Evolutionary conservation across 2,329 filamentous ascomycete species (phyloP), one percentile per base, ranked within the genome.

Genomic region (Arthrobotrys sinensis): DNA sequence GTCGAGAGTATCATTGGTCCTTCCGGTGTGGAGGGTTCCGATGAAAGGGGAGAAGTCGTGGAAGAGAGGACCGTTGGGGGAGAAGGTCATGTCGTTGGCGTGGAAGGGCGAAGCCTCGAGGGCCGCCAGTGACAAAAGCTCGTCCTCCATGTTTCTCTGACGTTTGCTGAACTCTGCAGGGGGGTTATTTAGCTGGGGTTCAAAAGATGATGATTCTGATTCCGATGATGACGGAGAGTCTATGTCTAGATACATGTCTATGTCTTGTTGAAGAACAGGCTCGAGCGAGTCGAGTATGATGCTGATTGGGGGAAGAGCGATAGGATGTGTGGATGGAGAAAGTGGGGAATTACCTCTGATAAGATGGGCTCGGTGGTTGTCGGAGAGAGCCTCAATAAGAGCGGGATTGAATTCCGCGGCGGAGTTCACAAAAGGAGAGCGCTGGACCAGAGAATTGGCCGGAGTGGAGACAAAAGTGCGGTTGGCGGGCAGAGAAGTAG

Each of bases 71-170:
- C 60, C 60, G 38, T 77, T 77, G 12, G 73, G 73, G 34, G 73
- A 77, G 66, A 77, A 77, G 57, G 73, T 77, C 73, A 77, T 77
- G 52, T 77, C 73, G 66, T 77, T 71, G 66, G 66, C 73, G 21
- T 66, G 73, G 34, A 71, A 68, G n/a, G 73, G 73, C 50, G 73
- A 77, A 50, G 66, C 73, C 73, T 77, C 73, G 10, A 77, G 73
- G 60, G 36, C 73, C 16, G 48, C 66, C 72, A 76, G 45, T 28
- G 65, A 50, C 21, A 77, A 38, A 32, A 77, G 73, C 34, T 77
- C 73, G 60, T 77, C 73, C 50, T 77, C 73, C 73, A 77, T 77
- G 19, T 77, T 62, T 71, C 65, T 71, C 55, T 77, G 66, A 6
- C 73, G 66, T 50, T 68, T 66, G 60, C 21, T 63, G 66, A 77